These are phyloP conservation scores for Xerocomus minutiporus DNA, from an alignment of 1,284 basidiomycete species.

Conservation along the genomic window DNA sequence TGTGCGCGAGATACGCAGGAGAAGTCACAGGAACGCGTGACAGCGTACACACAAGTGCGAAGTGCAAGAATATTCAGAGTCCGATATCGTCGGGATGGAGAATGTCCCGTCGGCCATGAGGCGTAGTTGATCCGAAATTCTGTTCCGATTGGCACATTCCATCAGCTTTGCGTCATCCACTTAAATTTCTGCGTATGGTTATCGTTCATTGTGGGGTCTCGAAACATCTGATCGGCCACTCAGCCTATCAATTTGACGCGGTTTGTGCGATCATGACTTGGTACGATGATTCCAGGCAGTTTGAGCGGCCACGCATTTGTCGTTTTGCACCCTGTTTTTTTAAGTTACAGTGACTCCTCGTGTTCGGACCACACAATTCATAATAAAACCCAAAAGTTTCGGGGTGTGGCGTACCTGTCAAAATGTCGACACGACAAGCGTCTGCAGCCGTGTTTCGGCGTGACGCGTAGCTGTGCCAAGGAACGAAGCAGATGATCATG, in stretches of 20 bases:
- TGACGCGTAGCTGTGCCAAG: neutral
- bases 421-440: neutral
- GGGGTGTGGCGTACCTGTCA: neutral
- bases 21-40: neutral
- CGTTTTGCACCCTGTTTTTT: no score
- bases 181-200: neutral
- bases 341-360: no score
- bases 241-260: no score
- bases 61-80: neutral
- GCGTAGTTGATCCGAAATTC: neutral
- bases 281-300: neutral
- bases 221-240: neutral
- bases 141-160: neutral
- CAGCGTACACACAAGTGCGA: neutral
- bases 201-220: neutral
- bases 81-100: neutral
- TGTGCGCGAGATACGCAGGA: neutral
- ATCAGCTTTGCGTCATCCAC: no score
- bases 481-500: neutral
- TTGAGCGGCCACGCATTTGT: no score
- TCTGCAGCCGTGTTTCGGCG: neutral
- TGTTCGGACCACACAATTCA: no score
- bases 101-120: neutral
- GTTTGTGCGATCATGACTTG: neutral
- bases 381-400: slow-evolving; percentile 9